Conservation (phyloP, 306 rosid species). For the Pyrus betulifolia region DNA sequence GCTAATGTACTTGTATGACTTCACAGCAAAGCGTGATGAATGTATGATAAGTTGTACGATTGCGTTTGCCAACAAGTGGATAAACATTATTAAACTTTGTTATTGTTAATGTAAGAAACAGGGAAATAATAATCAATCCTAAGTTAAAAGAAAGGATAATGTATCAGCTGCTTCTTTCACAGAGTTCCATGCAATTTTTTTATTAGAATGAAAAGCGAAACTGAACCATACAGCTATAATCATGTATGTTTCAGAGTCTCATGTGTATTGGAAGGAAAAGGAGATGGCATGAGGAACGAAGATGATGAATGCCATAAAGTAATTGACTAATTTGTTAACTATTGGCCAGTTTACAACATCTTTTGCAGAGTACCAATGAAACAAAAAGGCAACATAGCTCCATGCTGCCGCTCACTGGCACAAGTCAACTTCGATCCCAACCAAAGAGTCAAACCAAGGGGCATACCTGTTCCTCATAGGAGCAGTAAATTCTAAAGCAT, state of each 20-base stretch:
- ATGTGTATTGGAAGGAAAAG: not conserved
- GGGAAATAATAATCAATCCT: not conserved
- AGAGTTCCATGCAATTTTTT: not conserved
- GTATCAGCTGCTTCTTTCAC: not conserved
- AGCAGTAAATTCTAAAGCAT: slow-evolving; percentile 72
- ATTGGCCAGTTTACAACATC: not conserved
- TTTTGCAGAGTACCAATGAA: not conserved
- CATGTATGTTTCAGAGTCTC: not conserved
- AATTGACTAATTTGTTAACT: not conserved
- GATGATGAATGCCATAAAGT: too few species aligned
- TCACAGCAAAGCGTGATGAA: not conserved
- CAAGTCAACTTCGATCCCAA: not conserved
- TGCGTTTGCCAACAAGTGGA: not conserved
- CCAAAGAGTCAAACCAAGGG: slow-evolving; percentile 1
- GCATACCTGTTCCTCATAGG: slow-evolving; percentile 88
- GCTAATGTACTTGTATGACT: not conserved
- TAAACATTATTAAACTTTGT: not conserved
- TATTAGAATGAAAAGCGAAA: not conserved
- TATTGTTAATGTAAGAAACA: not conserved
- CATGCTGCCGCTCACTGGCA: not conserved
- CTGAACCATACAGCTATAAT: not conserved
- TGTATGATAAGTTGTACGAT: not conserved
- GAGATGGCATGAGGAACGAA: not conserved
- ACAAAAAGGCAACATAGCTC: not conserved
- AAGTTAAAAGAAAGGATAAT: not conserved